A percentile compares a stretch with the other conserved stretches of the same genome.
phyloP scores from a whole-genome alignment of 345 rosid genomes.

The Syzygium aromaticum region DNA sequence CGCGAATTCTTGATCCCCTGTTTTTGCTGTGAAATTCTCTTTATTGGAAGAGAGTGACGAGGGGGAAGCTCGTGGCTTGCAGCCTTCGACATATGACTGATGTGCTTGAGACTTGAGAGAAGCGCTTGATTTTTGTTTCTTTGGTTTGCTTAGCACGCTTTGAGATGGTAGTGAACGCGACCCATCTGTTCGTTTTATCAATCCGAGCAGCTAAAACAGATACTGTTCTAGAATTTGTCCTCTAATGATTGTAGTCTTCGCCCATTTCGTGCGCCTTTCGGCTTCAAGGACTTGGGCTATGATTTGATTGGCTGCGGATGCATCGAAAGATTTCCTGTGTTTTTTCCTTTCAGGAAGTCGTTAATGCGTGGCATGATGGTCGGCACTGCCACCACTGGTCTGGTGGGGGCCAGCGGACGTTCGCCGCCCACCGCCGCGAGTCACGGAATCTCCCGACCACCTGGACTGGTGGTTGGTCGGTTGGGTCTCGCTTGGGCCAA shows the following conservation, averaged over 20 bases:
- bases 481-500: background rate
- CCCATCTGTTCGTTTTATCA: background rate
- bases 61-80: background rate
- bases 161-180: background rate
- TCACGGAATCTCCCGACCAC: background rate
- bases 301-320: background rate
- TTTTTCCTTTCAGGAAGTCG: background rate
- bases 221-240: background rate
- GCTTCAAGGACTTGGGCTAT: background rate
- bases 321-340: background rate
- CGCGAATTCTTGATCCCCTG: background rate
- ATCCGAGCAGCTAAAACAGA: background rate
- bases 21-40: background rate
- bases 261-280: background rate
- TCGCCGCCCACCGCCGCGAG: background rate
- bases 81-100: background rate
- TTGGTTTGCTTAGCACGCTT: background rate
- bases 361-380: background rate
- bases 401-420: background rate
- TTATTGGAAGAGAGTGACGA: too few relatives aligned
- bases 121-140: background rate
- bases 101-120: background rate
- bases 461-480: background rate
- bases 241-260: background rate
- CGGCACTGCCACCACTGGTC: background rate